Base-by-base conservation (phyloP, 2,329 filamentous ascomycete species). In the Periconia macrospinosa region DNA sequence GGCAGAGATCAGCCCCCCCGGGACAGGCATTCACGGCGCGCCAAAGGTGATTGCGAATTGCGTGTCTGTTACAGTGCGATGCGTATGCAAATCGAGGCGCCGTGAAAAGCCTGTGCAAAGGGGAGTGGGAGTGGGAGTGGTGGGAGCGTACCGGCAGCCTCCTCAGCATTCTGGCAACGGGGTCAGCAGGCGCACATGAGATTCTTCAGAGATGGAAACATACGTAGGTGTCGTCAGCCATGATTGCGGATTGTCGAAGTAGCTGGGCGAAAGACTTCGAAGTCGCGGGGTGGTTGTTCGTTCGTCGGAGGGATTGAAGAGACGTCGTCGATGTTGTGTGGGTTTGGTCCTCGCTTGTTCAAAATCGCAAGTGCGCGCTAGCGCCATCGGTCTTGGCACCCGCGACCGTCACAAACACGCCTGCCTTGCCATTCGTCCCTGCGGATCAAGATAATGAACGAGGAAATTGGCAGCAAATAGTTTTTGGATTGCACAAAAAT, bases 211-310 rank as follows among this genome's bases (percentile, higher is more conserved):
- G 17, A 60, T 45, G 66, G 65, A 63, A 62, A 89, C 89, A 80
- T 84, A 92, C 90, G 83, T 94, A 94, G 83, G 92, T 88, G 73
- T 80, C 76, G 85, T 93, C 90, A 87, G 90, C 90, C 90, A 93
- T 93, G 82, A 78, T 89, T 84, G 82, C 81, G 79, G 77, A 75
- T 64, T 70, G 57, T 74, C 70, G 71, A 74, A 70, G 71, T 78
- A 65, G 70, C 74, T 75, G 74, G 71, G 71, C 65, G 66, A 65
- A 66, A 68, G 67, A 68, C 68, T 73, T 71, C 68, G 70, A 67
- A 60, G 62, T 68, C 63, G 66, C 61, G 61, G 61, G 62, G 66
- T 62, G 58, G 66, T 68, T 68, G 62, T 66, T 61, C 57, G 62
- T 66, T 61, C 57, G 61, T 63, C 53, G 60, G 57, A 57, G 40